phyloP scores from a whole-genome alignment of 495 filamentous ascomycete species.

The Penicillium daleae region DNA sequence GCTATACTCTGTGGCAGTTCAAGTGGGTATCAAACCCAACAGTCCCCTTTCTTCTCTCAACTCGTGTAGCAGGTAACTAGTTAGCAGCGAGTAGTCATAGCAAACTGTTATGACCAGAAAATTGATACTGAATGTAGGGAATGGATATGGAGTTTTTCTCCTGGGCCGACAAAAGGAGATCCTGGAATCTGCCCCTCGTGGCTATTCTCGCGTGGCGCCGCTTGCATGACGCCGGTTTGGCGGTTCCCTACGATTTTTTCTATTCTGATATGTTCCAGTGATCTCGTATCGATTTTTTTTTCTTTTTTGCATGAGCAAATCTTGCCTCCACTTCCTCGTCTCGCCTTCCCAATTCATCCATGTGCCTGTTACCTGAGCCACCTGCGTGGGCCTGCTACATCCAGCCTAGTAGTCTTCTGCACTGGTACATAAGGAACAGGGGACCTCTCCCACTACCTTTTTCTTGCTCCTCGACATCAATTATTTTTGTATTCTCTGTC shows the following conservation, averaged over 20 bases:
- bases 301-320: slow-evolving; percentile 1
- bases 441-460: slow-evolving; percentile 3
- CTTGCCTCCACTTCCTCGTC: slow-evolving; percentile 2
- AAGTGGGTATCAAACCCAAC: background rate
- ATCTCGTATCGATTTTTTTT: background rate
- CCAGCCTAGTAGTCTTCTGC: background rate
- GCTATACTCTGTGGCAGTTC: background rate
- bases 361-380: slow-evolving; percentile 1
- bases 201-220: slow-evolving; percentile 24
- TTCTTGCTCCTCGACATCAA: background rate
- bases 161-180: background rate
- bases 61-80: background rate
- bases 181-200: slow-evolving; percentile 4
- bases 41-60: background rate
- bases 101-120: background rate
- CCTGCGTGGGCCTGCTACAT: slow-evolving; percentile 3
- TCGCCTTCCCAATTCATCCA: slow-evolving; percentile 21
- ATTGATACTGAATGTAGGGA: background rate
- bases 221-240: slow-evolving; percentile 7
- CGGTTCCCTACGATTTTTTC: background rate
- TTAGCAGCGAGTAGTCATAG: background rate
- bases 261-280: background rate
- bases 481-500: background rate
- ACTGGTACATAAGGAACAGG: slow-evolving; percentile 19
- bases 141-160: background rate